Conservation (phyloP, 768 basidiomycete genomes). For the Suillus sp. region DNA sequence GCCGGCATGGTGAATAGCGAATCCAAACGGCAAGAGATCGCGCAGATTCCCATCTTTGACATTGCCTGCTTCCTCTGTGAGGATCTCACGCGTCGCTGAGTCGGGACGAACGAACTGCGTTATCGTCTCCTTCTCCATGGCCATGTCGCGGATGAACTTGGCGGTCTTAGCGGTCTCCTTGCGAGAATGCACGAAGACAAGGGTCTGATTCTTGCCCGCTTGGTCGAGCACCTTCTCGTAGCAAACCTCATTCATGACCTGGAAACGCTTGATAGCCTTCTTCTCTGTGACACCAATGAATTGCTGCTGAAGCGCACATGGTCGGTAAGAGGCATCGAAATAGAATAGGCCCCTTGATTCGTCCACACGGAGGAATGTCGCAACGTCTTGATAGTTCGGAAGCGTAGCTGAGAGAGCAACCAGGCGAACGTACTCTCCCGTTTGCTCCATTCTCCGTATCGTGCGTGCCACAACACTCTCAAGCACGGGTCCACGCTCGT, state of each 20-base stretch:
- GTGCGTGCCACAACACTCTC: conserved; percentile 90
- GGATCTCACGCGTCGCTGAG: conserved; percentile 86
- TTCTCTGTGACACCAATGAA: conserved; percentile 99
- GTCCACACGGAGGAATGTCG: conserved; percentile 95
- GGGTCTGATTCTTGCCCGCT: conserved; percentile 83
- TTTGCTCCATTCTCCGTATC: conserved; percentile 93
- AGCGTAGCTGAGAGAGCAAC: conserved; percentile 95
- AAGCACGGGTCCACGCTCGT: conserved; percentile 96
- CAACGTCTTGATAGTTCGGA: conserved; percentile 98
- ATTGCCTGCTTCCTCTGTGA: conserved; percentile 80
- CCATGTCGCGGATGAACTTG: conserved; percentile 90
- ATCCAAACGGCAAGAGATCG: conserved; percentile 94
- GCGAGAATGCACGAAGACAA: conserved; percentile 97
- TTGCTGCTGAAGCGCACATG: conserved; percentile 93
- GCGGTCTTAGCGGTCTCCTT: conserved; percentile 99
- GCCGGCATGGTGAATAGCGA: conserved; percentile 97
- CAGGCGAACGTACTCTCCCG: conserved; percentile 87
- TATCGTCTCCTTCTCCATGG: conserved; percentile 95
- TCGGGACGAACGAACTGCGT: conserved; percentile 95
- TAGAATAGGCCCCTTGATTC: conserved; percentile 92
- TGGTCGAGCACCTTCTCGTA: conserved; percentile 99
- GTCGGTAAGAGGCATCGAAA: conserved; percentile 93
- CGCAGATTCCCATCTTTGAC: conserved; percentile 82
- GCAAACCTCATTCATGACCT: conserved; percentile 98
- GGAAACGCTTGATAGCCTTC: conserved; percentile 98